Conservation (phyloP, 768 basidiomycete genomes). For the Lepiota venenata region DNA sequence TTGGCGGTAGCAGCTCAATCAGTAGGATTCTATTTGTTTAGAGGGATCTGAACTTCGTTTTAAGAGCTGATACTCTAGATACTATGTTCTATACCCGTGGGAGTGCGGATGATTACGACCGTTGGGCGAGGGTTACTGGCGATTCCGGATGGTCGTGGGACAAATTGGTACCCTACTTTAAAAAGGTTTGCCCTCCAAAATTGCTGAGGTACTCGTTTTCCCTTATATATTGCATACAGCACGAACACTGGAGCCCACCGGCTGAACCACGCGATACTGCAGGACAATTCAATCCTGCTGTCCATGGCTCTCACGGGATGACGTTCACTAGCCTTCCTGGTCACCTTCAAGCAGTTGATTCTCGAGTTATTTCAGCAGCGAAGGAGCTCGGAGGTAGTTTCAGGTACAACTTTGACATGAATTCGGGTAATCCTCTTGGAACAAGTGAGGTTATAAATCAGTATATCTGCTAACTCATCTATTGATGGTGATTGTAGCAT, state of each 20-base stretch:
- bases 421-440: conserved; percentile 37
- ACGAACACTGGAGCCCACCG: neutral
- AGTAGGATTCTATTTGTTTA: conserved; percentile 2
- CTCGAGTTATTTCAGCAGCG: conserved; percentile 17
- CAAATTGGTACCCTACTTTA: conserved; percentile 6
- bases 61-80: conserved; percentile 28
- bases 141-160: conserved; percentile 8
- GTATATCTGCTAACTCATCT: neutral
- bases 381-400: conserved; percentile 31
- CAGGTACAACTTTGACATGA: conserved; percentile 36
- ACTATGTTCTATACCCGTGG: conserved; percentile 11
- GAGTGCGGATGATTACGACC: conserved; percentile 9
- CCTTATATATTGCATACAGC: neutral
- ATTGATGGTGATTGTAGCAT: conserved; percentile 9
- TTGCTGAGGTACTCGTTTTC: too few relatives aligned
- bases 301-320: neutral
- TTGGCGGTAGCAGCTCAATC: conserved; percentile 28
- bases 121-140: neutral
- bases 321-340: conserved; percentile 15
- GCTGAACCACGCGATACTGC: too few relatives aligned
- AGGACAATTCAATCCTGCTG: neutral
- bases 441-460: conserved; percentile 24
- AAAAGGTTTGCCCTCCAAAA: neutral
- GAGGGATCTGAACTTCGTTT: neutral
- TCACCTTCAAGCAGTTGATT: conserved; percentile 12